Evolutionary conservation across 441 rosid genomes (phyloP), one percentile per base, ranked within the genome.

Genomic region (Populus trichocarpa): DNA sequence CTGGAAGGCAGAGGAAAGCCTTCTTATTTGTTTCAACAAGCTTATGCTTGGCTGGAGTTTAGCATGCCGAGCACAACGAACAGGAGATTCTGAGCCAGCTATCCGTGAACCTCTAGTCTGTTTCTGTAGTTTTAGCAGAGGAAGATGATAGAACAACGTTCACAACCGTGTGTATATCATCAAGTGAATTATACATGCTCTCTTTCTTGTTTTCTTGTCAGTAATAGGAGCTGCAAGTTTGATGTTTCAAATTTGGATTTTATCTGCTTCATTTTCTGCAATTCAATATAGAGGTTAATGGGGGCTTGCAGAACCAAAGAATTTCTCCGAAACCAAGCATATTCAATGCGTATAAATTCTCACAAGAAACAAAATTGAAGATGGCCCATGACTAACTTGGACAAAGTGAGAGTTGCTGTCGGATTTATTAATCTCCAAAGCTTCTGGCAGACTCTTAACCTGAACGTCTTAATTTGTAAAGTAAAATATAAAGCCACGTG

Each of bases 1-100:
- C 90, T 12, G 82, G 88, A 59, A 84, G 89, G 84, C 94, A 90
- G 76, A 87, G 95, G 96, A 90, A 92, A 89, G 79, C 86, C 14
- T 77, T 86, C 8, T 83, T 88, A 16, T 74, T 93, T 46, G 86
- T 81, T 59, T 84, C 89, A 2, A 89, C 92, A 14, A 81, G 87
- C 5, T 81, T 88, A 69, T 88, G 90, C 85, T 77, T 89, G 59
- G 95, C 85, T 3, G 90, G 89, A 78, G 92, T 82, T 79, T 89
- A 11, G 0, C 59, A 18, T 50, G 59, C 59, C 7, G 88, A 92
- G 85, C 88, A 92, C 97, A 59, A 87, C 94, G 70, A 95, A 92
- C 99, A 93, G 98, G 85, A 95, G 96, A 90, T 74, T 2, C 1
- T 53, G 63, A 53, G 59, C n/a, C 23, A 53, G 63, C 63, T 0